Percentiles rank a stretch among this genome's conserved stretches.
phyloP scores from a whole-genome alignment of 768 basidiomycete species.

The Tylopilus vinaceipallidus region DNA sequence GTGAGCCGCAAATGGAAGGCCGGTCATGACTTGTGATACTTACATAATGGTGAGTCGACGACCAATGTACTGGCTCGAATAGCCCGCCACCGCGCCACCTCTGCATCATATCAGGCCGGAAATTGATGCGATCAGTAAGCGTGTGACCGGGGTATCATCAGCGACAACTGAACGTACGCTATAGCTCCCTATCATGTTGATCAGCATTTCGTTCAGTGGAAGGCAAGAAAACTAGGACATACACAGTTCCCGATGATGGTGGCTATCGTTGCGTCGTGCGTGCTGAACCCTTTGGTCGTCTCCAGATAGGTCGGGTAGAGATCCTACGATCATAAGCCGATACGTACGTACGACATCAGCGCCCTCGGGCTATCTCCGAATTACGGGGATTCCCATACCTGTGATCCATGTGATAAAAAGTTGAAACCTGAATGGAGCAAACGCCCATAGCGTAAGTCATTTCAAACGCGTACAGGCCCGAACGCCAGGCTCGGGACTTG shows the following conservation, averaged over 20 bases:
- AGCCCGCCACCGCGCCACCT: conserved; percentile 71
- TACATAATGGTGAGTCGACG: conserved; percentile 73
- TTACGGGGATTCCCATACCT: conserved; percentile 34
- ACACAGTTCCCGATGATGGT: conserved; percentile 82
- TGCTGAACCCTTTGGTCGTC: conserved; percentile 56
- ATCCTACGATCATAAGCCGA: conserved; percentile 40
- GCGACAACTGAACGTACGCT: conserved; percentile 34
- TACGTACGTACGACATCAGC: neutral
- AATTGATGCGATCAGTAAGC: neutral
- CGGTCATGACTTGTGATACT: too few species aligned
- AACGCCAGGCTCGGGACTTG: conserved; percentile 57
- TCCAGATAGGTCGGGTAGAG: conserved; percentile 77
- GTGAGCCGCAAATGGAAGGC: too few species aligned
- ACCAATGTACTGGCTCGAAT: conserved; percentile 70
- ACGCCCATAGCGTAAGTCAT: too few species aligned
- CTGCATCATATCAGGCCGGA: conserved; percentile 19
- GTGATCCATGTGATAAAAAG: conserved; percentile 74
- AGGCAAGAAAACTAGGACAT: conserved; percentile 18
- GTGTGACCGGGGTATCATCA: neutral
- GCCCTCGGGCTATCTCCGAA: neutral
- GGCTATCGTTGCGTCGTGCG: conserved; percentile 61
- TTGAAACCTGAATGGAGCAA: conserved; percentile 70
- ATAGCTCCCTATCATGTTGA: conserved; percentile 39
- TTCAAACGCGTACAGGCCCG: neutral
- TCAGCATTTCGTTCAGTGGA: neutral